phyloP scores from a whole-genome alignment of 208 protist genomes.

The Leishmania martiniquensis region DNA sequence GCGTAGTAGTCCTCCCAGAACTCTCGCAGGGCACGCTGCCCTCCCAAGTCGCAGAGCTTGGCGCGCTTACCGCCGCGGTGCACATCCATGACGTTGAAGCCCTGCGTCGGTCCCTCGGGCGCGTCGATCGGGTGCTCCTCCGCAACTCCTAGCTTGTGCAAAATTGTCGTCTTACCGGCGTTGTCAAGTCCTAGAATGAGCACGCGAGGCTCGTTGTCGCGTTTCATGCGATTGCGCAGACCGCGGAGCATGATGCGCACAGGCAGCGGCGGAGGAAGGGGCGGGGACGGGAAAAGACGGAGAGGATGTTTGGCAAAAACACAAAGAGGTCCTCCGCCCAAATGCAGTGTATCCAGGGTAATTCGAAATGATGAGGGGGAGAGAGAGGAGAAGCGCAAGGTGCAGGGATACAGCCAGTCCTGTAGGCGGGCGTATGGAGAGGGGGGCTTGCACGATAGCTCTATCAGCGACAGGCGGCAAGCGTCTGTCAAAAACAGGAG shows the following conservation, averaged over 20 bases:
- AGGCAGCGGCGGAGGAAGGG: too few relatives aligned
- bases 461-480: too few relatives aligned
- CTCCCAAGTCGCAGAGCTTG: conserved; percentile 99
- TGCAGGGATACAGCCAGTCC: too few relatives aligned
- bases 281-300: not conserved
- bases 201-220: conserved; percentile 92
- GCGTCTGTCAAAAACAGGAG: not conserved
- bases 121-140: conserved; percentile 50
- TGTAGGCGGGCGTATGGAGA: too few relatives aligned
- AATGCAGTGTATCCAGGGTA: too few relatives aligned
- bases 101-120: conserved; percentile 98
- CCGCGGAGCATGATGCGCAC: conserved; percentile 80
- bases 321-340: too few relatives aligned
- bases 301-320: too few relatives aligned
- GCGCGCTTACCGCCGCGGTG: conserved; percentile 93
- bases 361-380: too few relatives aligned
- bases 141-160: conserved; percentile 92
- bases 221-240: conserved; percentile 90
- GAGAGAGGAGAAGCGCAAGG: too few relatives aligned
- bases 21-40: conserved; percentile 98
- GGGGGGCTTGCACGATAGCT: too few relatives aligned
- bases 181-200: conserved; percentile 96
- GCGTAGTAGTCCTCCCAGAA: conserved; percentile 99
- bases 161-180: conserved; percentile 97
- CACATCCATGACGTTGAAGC: conserved; percentile 99